Evolutionary conservation across 164 flowering plant genomes (phyloP).

Genomic region (Vitis riparia): DNA sequence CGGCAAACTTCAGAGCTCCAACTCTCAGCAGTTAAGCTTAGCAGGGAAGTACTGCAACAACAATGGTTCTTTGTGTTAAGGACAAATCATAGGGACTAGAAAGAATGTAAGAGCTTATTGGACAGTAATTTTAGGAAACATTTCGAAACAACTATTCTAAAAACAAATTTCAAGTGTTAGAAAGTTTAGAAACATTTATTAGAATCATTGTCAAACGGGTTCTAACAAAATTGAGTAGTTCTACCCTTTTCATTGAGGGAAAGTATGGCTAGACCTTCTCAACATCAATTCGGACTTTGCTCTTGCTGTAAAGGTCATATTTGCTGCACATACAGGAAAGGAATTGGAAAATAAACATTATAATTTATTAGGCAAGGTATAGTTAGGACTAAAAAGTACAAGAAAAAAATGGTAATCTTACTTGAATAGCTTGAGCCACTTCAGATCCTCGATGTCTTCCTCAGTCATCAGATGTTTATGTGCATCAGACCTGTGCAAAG

Average conservation of each 20-base stretch:
- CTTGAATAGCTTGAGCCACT: constrained; percentile 75
- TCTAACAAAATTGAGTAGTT: too few species aligned
- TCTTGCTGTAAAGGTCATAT: constrained; percentile 56
- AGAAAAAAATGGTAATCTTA: constrained; percentile 10
- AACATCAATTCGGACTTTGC: constrained; percentile 45
- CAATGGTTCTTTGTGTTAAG: not conserved
- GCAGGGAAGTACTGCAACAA: constrained; percentile 38
- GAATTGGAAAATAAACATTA: too few species aligned
- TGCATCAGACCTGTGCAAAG: constrained; percentile 55
- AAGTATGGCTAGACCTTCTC: too few species aligned
- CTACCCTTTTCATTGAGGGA: too few species aligned
- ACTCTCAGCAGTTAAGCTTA: constrained; percentile 38
- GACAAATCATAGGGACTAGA: not conserved
- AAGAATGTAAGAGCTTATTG: not conserved
- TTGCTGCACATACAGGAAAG: constrained; percentile 26
- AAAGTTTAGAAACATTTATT: too few species aligned
- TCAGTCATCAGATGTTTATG: constrained; percentile 67
- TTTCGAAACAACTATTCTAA: too few species aligned
- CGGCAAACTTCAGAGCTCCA: not conserved
- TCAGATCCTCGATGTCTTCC: constrained; percentile 62
- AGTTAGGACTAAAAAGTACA: too few species aligned
- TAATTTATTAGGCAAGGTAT: too few species aligned
- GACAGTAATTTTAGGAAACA: too few species aligned
- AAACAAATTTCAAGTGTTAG: too few species aligned
- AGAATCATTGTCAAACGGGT: too few species aligned